Evolutionary conservation across 129 eudicot genomes (phyloP), one percentile per base, ranked within the genome.

Genomic region (Apium graveolens): DNA sequence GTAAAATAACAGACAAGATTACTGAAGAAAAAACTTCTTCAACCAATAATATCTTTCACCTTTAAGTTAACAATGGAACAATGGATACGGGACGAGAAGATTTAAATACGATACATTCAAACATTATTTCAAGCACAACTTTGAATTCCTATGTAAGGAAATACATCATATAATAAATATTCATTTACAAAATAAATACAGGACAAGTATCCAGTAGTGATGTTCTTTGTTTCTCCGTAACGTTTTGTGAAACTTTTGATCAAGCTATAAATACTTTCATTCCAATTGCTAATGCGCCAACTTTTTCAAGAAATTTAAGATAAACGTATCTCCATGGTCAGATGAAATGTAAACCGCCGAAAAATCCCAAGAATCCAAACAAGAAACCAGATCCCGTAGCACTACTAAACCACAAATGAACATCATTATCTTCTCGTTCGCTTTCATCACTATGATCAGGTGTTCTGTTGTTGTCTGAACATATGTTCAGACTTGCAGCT

Each of bases 321-420:
- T 69, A 69, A 35, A 41, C 74, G 20, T 35, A 35, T 39, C 74
- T 69, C 74, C 27, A 69, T 6, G 20, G 1, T 41, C 37, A 35
- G 74, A 32, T 69, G 29, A 69, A 69, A 35, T 69, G 74, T 18
- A 69, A 34, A 5, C 45, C 1, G 26, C 74, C 44, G 1, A 26
- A 20, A 39, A 69, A 69, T 69, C 44, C 74, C 74, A 69, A 37
- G 45, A 69, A 69, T 34, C 74, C 74, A 18, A 69, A 7, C 44
- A 69, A 1, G 45, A 35, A 69, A 18, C 74, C 74, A 69, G 74
- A 41, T 69, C 45, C 74, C 5, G 37, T 35, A 45, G 27, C 44
- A 69, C 45, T 35, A 35, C 4, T 32, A 69, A 69, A 69, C 74
- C 74, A 69, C 74, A 69, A 8, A 17, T 69, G 11, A 35, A 18